Evolutionary conservation across 2,329 filamentous ascomycete species (phyloP), one percentile per base, ranked within the genome.

Genomic region (Nemania diffusa): DNA sequence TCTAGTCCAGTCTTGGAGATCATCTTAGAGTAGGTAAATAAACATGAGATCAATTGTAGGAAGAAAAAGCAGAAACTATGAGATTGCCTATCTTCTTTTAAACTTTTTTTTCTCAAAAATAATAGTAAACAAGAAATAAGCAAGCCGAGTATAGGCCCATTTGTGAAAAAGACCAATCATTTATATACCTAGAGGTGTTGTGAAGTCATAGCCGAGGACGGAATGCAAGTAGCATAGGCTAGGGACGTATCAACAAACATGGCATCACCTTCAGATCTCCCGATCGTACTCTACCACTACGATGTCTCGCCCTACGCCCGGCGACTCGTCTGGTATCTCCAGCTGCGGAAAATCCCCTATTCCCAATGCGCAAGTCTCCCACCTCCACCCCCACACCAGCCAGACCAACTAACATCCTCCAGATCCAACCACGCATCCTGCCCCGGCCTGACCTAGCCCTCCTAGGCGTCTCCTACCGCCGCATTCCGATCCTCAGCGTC

Each of bases 271-370:
- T 26, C 64, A 61, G 68, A 75, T 56, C 59, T 74, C 60, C 77
- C 78, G n/a, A 84, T 90, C 22, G 81, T 91, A 7, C 74, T 92
- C 1, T 92, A 90, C 76, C 89, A 91, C 77, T 92, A 92, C 76
- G 76, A 82, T 0, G 84, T 82, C 73, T 92, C 90, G 11, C 90
- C 90, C 0, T 92, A 87, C 73, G 90, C 89, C 7, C 83, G 83
- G 62, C 81, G 89, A 66, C 78, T 92, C 29, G 78, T 85, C 27
- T 92, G 90, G 89, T 93, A 93, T 75, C 81, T 93, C 13, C 82
- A 84, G 44, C 84, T 93, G 3, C 86, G 90, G 48, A 84, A 84
- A 27, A 90, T 93, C 52, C 83, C 85, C 0, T 92, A 90, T 73
- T 84, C 83, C 57, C 85, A 92, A 88, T 92, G 90, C 73, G 88